phyloP scores from a whole-genome alignment of 2,329 filamentous ascomycete genomes.

The Sarocladium oryzae region DNA sequence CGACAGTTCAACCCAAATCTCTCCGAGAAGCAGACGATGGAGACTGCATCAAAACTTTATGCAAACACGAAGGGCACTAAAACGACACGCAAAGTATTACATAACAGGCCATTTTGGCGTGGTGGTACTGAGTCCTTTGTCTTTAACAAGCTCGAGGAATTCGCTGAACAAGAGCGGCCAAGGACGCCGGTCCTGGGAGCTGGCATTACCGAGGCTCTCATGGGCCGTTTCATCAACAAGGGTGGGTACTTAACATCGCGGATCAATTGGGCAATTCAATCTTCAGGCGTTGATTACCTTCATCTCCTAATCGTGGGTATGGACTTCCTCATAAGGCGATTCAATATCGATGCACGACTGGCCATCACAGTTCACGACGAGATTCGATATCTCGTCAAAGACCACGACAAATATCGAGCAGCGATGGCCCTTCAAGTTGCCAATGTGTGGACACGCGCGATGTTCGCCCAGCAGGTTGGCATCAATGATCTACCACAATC shows the following conservation, averaged over 20 bases:
- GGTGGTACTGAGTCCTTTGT: conserved; percentile 96
- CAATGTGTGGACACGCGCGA: conserved; percentile 93
- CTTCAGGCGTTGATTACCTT: conserved; percentile 92
- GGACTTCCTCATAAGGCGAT: conserved; percentile 85
- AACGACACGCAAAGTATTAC: conserved; percentile 65
- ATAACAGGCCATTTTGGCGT: conserved; percentile 80
- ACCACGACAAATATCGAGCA: conserved; percentile 78
- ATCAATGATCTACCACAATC: conserved; percentile 92
- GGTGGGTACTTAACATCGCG: conserved; percentile 91
- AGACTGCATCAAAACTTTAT: conserved; percentile 76
- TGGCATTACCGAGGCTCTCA: conserved; percentile 91
- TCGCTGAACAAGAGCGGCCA: conserved; percentile 88
- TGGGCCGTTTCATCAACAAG: conserved; percentile 79
- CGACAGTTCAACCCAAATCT: conserved; percentile 88
- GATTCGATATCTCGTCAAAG: conserved; percentile 84
- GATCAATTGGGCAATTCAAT: conserved; percentile 99
- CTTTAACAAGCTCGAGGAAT: conserved; percentile 97
- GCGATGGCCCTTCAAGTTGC: conserved; percentile 91
- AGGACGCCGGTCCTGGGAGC: conserved; percentile 89
- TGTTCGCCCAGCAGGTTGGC: conserved; percentile 95
- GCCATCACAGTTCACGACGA: conserved; percentile 96
- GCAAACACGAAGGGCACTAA: conserved; percentile 84
- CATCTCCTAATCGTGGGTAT: conserved; percentile 89
- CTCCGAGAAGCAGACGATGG: conserved; percentile 69
- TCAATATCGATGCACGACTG: conserved; percentile 76